Evolutionary conservation across 75 land plant species (phyloP).

Genomic region (Cunninghamia lanceolata): DNA sequence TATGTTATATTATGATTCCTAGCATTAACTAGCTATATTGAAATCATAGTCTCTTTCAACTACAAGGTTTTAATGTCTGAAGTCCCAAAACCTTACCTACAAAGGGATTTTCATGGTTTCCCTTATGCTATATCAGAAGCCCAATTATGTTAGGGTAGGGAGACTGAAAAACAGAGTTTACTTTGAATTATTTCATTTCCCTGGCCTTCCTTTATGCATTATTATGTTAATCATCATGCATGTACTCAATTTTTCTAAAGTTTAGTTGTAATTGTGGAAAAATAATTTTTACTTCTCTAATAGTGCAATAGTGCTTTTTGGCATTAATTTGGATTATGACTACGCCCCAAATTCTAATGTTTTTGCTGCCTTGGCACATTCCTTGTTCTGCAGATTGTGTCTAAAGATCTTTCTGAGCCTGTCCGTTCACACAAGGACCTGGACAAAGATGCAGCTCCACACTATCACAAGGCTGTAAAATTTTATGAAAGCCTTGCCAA

Average conservation of each 20-base stretch:
- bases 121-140: not conserved
- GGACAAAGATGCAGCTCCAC: conserved; percentile 90
- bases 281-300: not conserved
- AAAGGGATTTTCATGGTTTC: not conserved
- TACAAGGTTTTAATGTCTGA: not conserved
- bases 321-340: not conserved
- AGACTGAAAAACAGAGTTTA: not conserved
- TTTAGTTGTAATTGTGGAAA: not conserved
- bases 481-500: conserved; percentile 85
- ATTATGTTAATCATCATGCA: not conserved
- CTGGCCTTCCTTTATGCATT: no score
- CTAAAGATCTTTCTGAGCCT: conserved; percentile 92
- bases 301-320: not conserved
- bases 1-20: not conserved
- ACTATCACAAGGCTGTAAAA: conserved; percentile 89
- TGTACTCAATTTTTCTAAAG: not conserved
- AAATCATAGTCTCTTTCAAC: not conserved
- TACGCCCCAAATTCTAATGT: not conserved
- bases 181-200: not conserved
- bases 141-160: not conserved
- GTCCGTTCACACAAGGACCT: conserved; percentile 98
- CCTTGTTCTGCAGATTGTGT: conserved; percentile 68
- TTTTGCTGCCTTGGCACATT: conserved; percentile 1
- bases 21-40: not conserved
- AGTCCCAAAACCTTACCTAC: not conserved